These are phyloP conservation scores for Neofusicoccum cordaticola DNA, from an alignment of 2,329 filamentous ascomycete genomes.

Conservation along the genomic window DNA sequence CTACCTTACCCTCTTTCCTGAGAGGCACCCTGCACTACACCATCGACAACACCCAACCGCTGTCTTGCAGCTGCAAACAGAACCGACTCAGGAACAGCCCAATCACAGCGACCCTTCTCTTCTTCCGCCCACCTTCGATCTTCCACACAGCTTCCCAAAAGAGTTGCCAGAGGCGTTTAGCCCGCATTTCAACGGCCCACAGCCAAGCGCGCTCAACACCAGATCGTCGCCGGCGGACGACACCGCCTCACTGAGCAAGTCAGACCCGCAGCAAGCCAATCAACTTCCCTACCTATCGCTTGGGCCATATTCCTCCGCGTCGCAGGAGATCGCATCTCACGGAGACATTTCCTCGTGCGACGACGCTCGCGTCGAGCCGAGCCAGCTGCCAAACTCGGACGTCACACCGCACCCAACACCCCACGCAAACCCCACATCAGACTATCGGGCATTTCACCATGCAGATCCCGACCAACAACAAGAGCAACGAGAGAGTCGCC, in stretches of 20 bases:
- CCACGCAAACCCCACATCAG: background rate
- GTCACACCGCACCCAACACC: background rate
- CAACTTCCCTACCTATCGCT: background rate
- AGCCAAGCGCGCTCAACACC: background rate
- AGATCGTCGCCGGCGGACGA: background rate
- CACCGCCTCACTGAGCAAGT: background rate
- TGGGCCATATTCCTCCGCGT: too few relatives aligned
- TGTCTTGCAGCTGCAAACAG: background rate
- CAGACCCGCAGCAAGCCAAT: too few relatives aligned
- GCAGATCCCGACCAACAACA: background rate
- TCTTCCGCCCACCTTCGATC: background rate
- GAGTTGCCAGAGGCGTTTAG: background rate
- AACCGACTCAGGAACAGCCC: background rate
- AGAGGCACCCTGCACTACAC: background rate
- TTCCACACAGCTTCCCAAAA: background rate
- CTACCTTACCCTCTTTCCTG: background rate
- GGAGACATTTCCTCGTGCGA: background rate
- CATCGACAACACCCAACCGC: background rate
- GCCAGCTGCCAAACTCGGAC: background rate
- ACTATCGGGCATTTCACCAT: background rate
- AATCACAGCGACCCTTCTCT: background rate
- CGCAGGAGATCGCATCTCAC: background rate
- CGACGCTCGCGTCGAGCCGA: background rate
- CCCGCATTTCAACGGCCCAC: background rate
- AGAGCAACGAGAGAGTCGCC: background rate